Conservation (phyloP, 176 grass and related monocot species). For the Oryza australiensis region DNA sequence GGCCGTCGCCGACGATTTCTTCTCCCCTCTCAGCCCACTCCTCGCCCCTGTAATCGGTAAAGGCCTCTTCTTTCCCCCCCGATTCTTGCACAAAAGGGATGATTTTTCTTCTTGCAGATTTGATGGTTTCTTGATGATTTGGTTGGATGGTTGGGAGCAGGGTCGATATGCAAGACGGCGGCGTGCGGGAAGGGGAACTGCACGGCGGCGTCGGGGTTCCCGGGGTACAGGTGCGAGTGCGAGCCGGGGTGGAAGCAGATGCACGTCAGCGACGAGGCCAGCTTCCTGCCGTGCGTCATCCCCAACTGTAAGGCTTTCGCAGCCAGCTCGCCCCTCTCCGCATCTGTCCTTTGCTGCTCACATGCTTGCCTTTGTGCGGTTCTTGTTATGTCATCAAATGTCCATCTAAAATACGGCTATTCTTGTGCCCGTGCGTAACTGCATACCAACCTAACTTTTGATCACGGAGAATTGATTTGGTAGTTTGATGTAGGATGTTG, state of each 20-base stretch:
- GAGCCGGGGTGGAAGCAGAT: conserved; percentile 77
- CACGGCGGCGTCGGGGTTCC: conserved; percentile 32
- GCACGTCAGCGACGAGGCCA: conserved; percentile 55
- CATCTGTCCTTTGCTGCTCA: neutral
- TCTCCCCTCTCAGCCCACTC: conserved; percentile 62
- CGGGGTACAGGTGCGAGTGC: conserved; percentile 77
- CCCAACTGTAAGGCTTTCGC: conserved; percentile 66
- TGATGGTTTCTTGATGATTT: neutral
- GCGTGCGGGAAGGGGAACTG: conserved; percentile 84
- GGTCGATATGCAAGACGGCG: conserved; percentile 57
- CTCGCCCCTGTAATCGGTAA: conserved; percentile 66
- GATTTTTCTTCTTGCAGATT: neutral
- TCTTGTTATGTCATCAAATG: conserved; percentile 22
- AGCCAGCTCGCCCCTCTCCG: neutral
- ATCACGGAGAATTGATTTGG: neutral
- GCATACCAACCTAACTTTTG: neutral
- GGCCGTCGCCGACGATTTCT: conserved; percentile 54
- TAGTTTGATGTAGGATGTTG: neutral
- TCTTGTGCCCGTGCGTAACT: neutral
- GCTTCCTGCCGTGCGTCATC: conserved; percentile 85
- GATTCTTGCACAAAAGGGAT: neutral
- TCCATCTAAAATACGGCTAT: neutral
- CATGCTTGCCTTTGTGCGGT: neutral
- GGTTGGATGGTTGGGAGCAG: conserved; percentile 19
- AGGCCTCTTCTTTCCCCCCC: neutral